A percentile compares a stretch with the other conserved stretches of the same genome.
Evolutionary conservation across 129 eudicot species (phyloP).

Genomic region (Flaveria trinervia): DNA sequence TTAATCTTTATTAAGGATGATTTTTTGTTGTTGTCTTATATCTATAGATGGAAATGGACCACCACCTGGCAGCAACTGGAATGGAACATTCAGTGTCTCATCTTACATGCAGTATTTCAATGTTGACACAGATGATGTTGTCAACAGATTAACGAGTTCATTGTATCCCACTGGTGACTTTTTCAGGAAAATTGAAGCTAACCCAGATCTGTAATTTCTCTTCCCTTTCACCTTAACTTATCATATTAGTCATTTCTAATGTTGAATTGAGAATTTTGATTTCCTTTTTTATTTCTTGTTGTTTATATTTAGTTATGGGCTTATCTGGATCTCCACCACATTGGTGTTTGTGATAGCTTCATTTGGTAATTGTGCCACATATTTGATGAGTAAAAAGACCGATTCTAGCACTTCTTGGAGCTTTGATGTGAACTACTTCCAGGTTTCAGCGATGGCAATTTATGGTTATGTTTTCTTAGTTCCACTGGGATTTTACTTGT

Average conservation of each 20-base stretch:
- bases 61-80: slow-evolving; percentile 73
- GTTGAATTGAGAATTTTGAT: neutral
- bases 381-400: slow-evolving; percentile 59
- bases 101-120: slow-evolving; percentile 92
- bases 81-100: slow-evolving; percentile 78
- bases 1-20: neutral
- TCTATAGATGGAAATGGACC: slow-evolving; percentile 76
- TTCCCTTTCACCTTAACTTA: slow-evolving; percentile 2
- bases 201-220: slow-evolving; percentile 93
- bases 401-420: slow-evolving; percentile 63
- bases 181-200: slow-evolving; percentile 87
- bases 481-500: slow-evolving; percentile 86
- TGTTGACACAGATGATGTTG: slow-evolving; percentile 88
- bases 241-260: neutral
- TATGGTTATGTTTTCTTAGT: slow-evolving; percentile 86
- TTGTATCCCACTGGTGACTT: slow-evolving; percentile 94
- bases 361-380: slow-evolving; percentile 84
- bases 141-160: slow-evolving; percentile 86
- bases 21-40: slow-evolving; percentile 23
- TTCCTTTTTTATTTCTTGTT: neutral
- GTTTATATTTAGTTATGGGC: slow-evolving; percentile 69
- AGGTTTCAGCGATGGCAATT: slow-evolving; percentile 68
- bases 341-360: slow-evolving; percentile 86
- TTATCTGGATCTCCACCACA: slow-evolving; percentile 92
- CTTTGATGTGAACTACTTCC: slow-evolving; percentile 85